Conservation (phyloP, 352 stramenopile species). For the Phytopythium montanum region DNA sequence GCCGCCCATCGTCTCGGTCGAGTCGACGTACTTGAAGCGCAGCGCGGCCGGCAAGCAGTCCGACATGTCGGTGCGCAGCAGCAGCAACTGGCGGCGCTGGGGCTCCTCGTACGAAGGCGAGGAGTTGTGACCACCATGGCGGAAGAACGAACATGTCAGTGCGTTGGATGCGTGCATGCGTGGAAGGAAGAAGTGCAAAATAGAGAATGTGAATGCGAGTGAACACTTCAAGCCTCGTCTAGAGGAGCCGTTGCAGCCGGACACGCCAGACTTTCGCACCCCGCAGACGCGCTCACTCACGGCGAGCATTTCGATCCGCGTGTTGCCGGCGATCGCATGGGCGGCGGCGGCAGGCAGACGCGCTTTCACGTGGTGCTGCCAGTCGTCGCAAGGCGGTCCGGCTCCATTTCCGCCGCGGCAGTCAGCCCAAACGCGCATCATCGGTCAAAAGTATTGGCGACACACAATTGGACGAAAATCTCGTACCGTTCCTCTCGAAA, state of each 20-base stretch:
- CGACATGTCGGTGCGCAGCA: constrained; percentile 6
- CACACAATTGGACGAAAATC: background rate
- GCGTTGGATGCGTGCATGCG: background rate
- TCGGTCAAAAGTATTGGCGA: background rate
- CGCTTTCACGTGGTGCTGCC: background rate
- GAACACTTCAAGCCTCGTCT: background rate
- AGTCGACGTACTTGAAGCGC: constrained; percentile 24
- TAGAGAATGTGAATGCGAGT: too few species aligned
- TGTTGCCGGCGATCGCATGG: background rate
- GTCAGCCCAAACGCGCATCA: background rate
- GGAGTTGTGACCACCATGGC: constrained; percentile 13
- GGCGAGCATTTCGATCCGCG: background rate
- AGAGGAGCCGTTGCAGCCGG: background rate
- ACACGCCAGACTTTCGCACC: background rate
- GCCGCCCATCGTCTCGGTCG: constrained; percentile 24
- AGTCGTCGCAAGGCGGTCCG: background rate
- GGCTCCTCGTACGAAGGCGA: constrained; percentile 29
- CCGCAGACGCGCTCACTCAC: background rate
- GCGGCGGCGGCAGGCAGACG: background rate
- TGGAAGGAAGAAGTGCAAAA: background rate
- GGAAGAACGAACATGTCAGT: constrained; percentile 7
- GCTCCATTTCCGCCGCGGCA: background rate
- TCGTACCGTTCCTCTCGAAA: background rate
- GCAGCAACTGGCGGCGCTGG: constrained; percentile 25
- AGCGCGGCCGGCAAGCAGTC: constrained; percentile 18